Conservation (phyloP, 805 yeast genomes). For the Yamadazyma sp. region DNA sequence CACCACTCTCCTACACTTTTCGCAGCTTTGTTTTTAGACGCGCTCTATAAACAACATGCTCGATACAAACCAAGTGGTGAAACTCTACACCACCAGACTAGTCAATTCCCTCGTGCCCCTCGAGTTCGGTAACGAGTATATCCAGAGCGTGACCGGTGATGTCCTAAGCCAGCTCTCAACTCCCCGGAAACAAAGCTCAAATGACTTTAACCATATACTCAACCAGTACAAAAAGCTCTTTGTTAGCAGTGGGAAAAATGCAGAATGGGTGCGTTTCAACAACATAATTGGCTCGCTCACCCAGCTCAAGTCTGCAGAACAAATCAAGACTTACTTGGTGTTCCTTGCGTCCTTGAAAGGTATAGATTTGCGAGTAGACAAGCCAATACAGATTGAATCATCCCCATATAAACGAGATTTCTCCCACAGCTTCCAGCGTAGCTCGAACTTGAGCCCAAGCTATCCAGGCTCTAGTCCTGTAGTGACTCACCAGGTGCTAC, state of each 20-base stretch:
- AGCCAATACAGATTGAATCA: background rate
- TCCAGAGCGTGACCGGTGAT: slow-evolving; percentile 31
- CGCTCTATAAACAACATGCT: slow-evolving; percentile 21
- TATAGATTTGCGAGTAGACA: background rate
- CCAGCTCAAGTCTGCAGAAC: slow-evolving; percentile 27
- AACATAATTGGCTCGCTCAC: slow-evolving; percentile 29
- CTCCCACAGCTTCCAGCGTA: slow-evolving; percentile 15
- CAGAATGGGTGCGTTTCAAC: slow-evolving; percentile 38
- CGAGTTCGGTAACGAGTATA: slow-evolving; percentile 36
- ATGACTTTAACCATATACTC: slow-evolving; percentile 20
- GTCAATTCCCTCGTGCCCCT: slow-evolving; percentile 37
- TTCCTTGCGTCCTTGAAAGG: slow-evolving; percentile 26
- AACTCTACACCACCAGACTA: slow-evolving; percentile 33
- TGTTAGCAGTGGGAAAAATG: slow-evolving; percentile 24
- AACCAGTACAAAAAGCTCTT: slow-evolving; percentile 24
- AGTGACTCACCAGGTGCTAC: slow-evolving; percentile 1
- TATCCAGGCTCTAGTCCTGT: background rate
- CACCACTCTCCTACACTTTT: no score
- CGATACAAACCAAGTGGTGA: slow-evolving; percentile 32
- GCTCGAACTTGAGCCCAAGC: slow-evolving; percentile 4
- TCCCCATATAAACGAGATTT: slow-evolving; percentile 1
- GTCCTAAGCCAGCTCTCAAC: slow-evolving; percentile 15
- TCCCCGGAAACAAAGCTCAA: background rate
- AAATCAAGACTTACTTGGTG: slow-evolving; percentile 35
- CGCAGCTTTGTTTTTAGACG: slow-evolving; percentile 6